A percentile compares a stretch with the other conserved stretches of the same genome.
phyloP scores from a whole-genome alignment of 257 asterid genomes.

The Haberlea rhodopensis region DNA sequence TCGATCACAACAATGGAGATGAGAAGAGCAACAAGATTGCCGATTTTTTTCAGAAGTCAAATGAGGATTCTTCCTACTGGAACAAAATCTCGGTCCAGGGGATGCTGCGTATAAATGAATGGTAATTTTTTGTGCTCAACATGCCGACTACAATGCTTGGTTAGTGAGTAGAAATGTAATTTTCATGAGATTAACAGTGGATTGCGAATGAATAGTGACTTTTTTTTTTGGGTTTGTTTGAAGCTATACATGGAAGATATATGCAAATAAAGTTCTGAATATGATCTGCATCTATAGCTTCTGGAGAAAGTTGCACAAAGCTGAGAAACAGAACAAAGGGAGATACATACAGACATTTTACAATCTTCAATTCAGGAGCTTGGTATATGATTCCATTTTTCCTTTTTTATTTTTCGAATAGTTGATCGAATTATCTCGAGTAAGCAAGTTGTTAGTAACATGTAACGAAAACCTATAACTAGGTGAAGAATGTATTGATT shows the following conservation, averaged over 20 bases:
- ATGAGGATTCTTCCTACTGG: constrained; percentile 68
- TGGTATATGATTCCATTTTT: constrained; percentile 38
- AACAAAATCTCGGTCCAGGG: constrained; percentile 61
- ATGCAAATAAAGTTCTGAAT: constrained; percentile 78
- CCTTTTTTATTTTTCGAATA: neutral
- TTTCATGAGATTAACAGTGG: neutral
- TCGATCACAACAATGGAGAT: constrained; percentile 77
- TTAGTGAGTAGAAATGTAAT: no score
- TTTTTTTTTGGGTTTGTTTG: constrained; percentile 16
- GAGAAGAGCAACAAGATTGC: constrained; percentile 80
- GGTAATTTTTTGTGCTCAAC: constrained; percentile 34
- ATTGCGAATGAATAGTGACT: neutral
- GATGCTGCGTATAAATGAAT: constrained; percentile 70
- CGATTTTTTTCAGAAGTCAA: constrained; percentile 67
- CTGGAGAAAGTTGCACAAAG: constrained; percentile 60
- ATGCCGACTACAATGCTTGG: neutral
- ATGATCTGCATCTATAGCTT: constrained; percentile 79
- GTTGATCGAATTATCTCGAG: neutral
- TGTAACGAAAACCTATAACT: constrained; percentile 13
- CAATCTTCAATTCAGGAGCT: constrained; percentile 66
- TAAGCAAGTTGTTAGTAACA: neutral
- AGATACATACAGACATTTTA: constrained; percentile 74
- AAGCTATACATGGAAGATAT: constrained; percentile 95
- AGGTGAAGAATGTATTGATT: constrained; percentile 54
- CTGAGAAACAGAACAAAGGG: constrained; percentile 68